These are phyloP conservation scores for Fusarium mangiferae DNA, from an alignment of 2,329 filamentous ascomycete species.

Conservation along the genomic window DNA sequence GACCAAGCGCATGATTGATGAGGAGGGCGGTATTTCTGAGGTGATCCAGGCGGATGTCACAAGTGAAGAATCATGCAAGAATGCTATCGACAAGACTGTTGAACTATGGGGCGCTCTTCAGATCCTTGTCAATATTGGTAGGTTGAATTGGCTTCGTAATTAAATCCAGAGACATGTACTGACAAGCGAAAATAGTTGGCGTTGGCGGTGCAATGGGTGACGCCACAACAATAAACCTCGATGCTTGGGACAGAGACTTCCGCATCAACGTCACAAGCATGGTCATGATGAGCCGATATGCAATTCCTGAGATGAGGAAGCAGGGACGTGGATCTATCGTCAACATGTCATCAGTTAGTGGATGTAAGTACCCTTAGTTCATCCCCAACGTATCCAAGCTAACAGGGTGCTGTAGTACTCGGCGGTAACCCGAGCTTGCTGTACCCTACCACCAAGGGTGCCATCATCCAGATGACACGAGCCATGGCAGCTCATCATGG, in stretches of 20 bases:
- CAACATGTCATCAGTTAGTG: constrained; percentile 8
- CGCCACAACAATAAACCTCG: neutral
- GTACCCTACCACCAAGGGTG: constrained; percentile 6
- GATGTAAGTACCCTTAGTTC: neutral
- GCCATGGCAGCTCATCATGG: constrained; percentile 9
- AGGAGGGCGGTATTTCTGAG: constrained; percentile 1
- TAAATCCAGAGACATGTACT: neutral
- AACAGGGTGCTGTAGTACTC: neutral
- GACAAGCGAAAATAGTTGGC: neutral
- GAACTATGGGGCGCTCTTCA: constrained; percentile 5
- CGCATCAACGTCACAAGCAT: constrained; percentile 12
- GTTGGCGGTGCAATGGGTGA: constrained; percentile 5
- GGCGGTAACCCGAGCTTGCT: constrained; percentile 3
- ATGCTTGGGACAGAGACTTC: constrained; percentile 10
- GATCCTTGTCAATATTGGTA: constrained; percentile 11
- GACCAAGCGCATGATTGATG: constrained; percentile 9
- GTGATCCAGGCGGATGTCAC: constrained; percentile 7
- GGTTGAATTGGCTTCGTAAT: neutral
- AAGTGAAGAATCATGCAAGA: constrained; percentile 2
- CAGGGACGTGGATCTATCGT: constrained; percentile 2
- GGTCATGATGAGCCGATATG: constrained; percentile 7
- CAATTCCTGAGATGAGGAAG: constrained; percentile 8
- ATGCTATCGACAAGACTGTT: neutral
- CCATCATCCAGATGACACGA: constrained; percentile 7
- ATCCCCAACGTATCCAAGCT: neutral